Base-by-base conservation (phyloP, 1,139 yeast species). In the Candida sp. region DNA sequence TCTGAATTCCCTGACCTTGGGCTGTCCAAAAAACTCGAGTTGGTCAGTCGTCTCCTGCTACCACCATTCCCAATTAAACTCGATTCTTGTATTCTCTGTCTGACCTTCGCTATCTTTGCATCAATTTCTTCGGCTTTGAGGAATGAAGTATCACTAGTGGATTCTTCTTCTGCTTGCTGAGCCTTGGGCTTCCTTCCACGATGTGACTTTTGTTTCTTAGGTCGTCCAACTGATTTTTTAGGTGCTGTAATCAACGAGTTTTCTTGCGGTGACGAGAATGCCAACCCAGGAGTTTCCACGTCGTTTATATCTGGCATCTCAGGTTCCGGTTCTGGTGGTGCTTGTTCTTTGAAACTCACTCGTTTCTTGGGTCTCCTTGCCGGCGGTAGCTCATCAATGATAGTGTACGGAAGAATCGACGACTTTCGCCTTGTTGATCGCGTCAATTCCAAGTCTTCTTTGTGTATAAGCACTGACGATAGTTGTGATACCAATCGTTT, bases 351-450 rank as follows among this genome's bases (percentile, higher is more conserved):
- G n/a, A 44, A 38, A 23, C 47, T 38, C 7, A 37, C 47, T 22
- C 47, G 5, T 23, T 38, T 44, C 27, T 28, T 44, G 7, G 27
- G 22, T 37, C 27, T 44, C 30, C 42, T 33, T 4, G 30, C 25
- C 12, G 32, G 27, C n/a, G 43, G 33, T 31, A 33, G 30, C 9
- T 39, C 25, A 23, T 44, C 47, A 9, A 27, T 40, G 17, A 34
- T 40, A 5, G 17, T 40, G 27, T 34, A 34, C 8, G 40, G 49
- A 9, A 42, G 39, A n/a, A 46, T 34, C 3, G 49, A 42, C 9
- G 44, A 33, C 30, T 42, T 42, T 35, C 50, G 28, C 17, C 48
- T 39, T 9, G 42, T 44, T 23, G 48, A 22, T 44, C 48, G 27
- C 2, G 44, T 41, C 32, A 45, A 44, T 32, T 44, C 40, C 17